phyloP scores from a whole-genome alignment of 768 basidiomycete species.

The Lentinula detonsa region DNA sequence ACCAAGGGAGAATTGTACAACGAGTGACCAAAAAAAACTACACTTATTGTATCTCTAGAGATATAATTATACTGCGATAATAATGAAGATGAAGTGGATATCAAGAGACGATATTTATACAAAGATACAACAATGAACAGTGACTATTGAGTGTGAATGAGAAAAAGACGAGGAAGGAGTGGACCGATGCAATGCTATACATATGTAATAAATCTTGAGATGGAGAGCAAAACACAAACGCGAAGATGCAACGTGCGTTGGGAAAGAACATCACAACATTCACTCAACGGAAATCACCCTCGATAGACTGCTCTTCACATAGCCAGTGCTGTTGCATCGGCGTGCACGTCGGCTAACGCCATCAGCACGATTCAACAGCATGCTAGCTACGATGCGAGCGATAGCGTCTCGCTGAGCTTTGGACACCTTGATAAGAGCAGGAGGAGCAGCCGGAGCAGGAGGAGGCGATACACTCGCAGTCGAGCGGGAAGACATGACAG shows the following conservation, averaged over 20 bases:
- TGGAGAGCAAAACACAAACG: neutral
- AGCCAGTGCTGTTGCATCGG: neutral
- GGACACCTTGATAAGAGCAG: neutral
- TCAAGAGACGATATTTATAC: neutral
- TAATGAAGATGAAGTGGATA: neutral
- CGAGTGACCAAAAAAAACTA: neutral
- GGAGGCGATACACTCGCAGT: neutral
- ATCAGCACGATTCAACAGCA: constrained; percentile 7
- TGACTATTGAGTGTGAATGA: neutral
- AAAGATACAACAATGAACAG: constrained; percentile 5
- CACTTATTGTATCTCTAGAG: neutral
- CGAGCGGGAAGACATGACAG: neutral
- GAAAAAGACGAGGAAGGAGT: neutral
- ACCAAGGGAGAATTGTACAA: constrained; percentile 5
- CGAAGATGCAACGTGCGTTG: constrained; percentile 10
- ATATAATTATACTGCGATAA: neutral
- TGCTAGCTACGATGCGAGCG: constrained; percentile 3
- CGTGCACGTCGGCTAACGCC: neutral
- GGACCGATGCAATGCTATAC: constrained; percentile 5
- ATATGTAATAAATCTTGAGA: constrained; percentile 8
- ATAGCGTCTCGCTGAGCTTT: constrained; percentile 3
- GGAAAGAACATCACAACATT: neutral
- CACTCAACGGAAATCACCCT: constrained; percentile 5
- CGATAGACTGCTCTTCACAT: constrained; percentile 2
- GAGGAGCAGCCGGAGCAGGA: neutral